Percentiles rank a stretch among this genome's conserved stretches.
Evolutionary conservation across 2,329 filamentous ascomycete genomes (phyloP).

Genomic region (Ceratocystis cacaofunesta): DNA sequence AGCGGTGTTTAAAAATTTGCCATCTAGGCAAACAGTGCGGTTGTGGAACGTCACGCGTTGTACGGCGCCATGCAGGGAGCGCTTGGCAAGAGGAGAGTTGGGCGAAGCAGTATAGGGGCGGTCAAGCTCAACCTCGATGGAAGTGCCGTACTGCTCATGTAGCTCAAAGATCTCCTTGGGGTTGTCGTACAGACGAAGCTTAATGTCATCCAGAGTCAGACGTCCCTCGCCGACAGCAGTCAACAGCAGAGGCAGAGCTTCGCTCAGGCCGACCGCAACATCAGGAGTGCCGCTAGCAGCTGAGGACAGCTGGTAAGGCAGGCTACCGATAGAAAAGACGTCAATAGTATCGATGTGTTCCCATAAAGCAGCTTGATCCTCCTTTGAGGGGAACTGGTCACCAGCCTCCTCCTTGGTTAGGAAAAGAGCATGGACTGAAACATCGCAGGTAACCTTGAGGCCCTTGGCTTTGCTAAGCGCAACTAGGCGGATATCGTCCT

Average conservation of each 20-base stretch:
- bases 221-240: conserved; percentile 61
- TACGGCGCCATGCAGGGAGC: conserved; percentile 52
- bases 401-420: conserved; percentile 55
- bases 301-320: conserved; percentile 55
- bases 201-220: conserved; percentile 60
- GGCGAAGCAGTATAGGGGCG: conserved; percentile 31
- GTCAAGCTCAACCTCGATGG: conserved; percentile 62
- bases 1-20: conserved; percentile 39
- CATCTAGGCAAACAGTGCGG: conserved; percentile 61
- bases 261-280: conserved; percentile 52
- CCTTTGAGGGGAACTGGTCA: conserved; percentile 46
- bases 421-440: conserved; percentile 67
- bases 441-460: conserved; percentile 68
- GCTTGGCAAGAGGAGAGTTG: conserved; percentile 53
- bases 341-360: conserved; percentile 58
- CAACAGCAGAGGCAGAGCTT: conserved; percentile 58
- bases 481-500: conserved; percentile 65
- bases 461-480: conserved; percentile 67
- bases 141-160: conserved; percentile 60
- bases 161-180: conserved; percentile 70
- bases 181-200: conserved; percentile 56
- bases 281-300: conserved; percentile 32
- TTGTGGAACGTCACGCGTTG: conserved; percentile 63
- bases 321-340: conserved; percentile 63
- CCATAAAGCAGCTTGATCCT: conserved; percentile 62